Base-by-base conservation (phyloP, 2,329 filamentous ascomycete species). In the Claviceps quebecensis region DNA sequence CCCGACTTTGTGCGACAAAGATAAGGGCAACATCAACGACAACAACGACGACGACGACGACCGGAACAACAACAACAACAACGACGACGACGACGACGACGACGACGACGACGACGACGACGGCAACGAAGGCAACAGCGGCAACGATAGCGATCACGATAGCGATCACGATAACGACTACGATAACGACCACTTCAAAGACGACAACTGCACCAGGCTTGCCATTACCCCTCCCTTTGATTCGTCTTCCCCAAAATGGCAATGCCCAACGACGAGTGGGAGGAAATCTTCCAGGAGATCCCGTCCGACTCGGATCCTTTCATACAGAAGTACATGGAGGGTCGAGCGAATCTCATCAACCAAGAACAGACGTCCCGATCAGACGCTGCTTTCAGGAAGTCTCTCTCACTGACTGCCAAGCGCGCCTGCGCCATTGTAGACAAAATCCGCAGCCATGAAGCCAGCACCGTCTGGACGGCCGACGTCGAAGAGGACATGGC, bases 301-400 rank as follows among this genome's bases (percentile, higher is more conserved):
- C 81, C 81, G 4, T 66, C 68, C 2, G 67, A 68, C 19, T 70
- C 78, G 9, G 87, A 95, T 59, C 80, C 84, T 0, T 89, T 95
- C 65, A 77, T 96, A 46, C 80, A 87, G 59, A 81, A 91, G 63
- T 96, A 95, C 62, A 70, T 95, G 40, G 69, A 79, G 44, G 87
- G 87, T 22, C 80, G 90, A 48, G 76, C 84, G 59, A 81, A 80
- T 26, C 75, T 97, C 49, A 84, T 95, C 52, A 74, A 75, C 17
- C 78, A 95, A 63, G 93, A 97, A 66, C 83, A 87, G 67, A 85
- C 82, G 60, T 78, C 86, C 61, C 81, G 90, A 53, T 89, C 88
- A 65, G 89, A 87, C 56, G 59, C 60, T 61, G 76, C 78, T 3
- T 93, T 93, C 70, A 77, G 81, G 48, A 74, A 84, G 56, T 77